Conservation (phyloP, 2,329 filamentous ascomycete genomes). For the Talaromyces sp. region DNA sequence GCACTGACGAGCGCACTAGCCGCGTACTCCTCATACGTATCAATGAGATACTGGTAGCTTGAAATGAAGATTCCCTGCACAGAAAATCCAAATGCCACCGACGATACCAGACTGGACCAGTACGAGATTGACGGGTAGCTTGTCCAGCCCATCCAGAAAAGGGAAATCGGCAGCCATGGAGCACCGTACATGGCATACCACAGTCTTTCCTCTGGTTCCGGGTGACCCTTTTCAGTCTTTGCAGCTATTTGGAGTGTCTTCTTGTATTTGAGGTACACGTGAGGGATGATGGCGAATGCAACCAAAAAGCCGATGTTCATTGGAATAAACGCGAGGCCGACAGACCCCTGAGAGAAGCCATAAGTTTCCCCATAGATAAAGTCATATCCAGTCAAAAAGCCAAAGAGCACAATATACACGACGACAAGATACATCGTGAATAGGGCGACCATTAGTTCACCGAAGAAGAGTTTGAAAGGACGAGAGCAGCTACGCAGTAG, state of each 20-base stretch:
- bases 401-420: slow-evolving; percentile 26
- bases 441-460: slow-evolving; percentile 24
- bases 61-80: slow-evolving; percentile 49
- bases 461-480: slow-evolving; percentile 22
- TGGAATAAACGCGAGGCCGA: slow-evolving; percentile 40
- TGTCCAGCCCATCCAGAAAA: slow-evolving; percentile 50
- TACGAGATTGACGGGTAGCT: slow-evolving; percentile 38
- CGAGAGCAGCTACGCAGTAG: slow-evolving; percentile 36
- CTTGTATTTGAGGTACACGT: slow-evolving; percentile 38
- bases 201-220: slow-evolving; percentile 51
- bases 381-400: slow-evolving; percentile 26
- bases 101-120: slow-evolving; percentile 25
- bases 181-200: slow-evolving; percentile 47
- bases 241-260: slow-evolving; percentile 20
- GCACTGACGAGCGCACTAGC: slow-evolving; percentile 30
- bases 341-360: slow-evolving; percentile 35
- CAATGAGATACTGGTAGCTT: slow-evolving; percentile 30
- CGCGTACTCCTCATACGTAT: slow-evolving; percentile 24
- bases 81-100: slow-evolving; percentile 53
- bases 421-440: slow-evolving; percentile 25
- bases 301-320: slow-evolving; percentile 38
- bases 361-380: slow-evolving; percentile 31
- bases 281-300: slow-evolving; percentile 35
- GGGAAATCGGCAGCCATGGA: slow-evolving; percentile 45
- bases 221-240: slow-evolving; percentile 18